Conservation (phyloP, 2,329 filamentous ascomycete species). For the Trichoderma simmonsii region DNA sequence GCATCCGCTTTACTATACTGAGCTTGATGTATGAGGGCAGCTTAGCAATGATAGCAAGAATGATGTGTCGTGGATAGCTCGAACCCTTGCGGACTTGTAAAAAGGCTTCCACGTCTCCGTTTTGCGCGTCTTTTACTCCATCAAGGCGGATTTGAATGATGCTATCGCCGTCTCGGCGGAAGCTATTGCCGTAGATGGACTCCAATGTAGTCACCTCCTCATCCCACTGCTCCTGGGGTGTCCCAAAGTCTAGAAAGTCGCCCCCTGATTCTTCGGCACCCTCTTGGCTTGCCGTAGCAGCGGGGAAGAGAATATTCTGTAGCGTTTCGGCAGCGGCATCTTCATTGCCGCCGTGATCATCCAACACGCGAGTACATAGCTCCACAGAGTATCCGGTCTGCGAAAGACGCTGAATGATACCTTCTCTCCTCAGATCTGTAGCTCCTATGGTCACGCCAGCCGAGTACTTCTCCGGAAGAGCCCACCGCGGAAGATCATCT, state of each 20-base stretch:
- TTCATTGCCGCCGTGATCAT: conserved; percentile 69
- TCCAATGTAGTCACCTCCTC: conserved; percentile 83
- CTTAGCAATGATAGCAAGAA: conserved; percentile 66
- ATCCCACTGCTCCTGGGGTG: conserved; percentile 67
- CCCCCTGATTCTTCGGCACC: conserved; percentile 29
- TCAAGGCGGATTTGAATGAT: conserved; percentile 69
- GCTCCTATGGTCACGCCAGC: conserved; percentile 85
- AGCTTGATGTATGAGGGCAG: conserved; percentile 92
- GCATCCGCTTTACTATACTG: conserved; percentile 75
- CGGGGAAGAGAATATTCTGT: conserved; percentile 51
- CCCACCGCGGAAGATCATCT: conserved; percentile 91
- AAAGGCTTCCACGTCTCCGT: conserved; percentile 51
- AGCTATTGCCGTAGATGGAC: conserved; percentile 79
- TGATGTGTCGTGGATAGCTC: conserved; percentile 67
- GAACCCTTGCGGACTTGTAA: conserved; percentile 69
- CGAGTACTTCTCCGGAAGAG: conserved; percentile 84
- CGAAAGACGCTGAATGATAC: conserved; percentile 75
- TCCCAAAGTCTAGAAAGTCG: conserved; percentile 47
- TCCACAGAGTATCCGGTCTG: conserved; percentile 82
- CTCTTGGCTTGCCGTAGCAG: conserved; percentile 8
- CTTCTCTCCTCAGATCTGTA: conserved; percentile 76
- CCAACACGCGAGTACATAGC: conserved; percentile 74
- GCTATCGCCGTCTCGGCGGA: conserved; percentile 56
- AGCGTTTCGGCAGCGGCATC: conserved; percentile 73
- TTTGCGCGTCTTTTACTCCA: conserved; percentile 48